Conservation (phyloP, 169 alveolate genomes). For the Cryptosporidium viatorum region DNA sequence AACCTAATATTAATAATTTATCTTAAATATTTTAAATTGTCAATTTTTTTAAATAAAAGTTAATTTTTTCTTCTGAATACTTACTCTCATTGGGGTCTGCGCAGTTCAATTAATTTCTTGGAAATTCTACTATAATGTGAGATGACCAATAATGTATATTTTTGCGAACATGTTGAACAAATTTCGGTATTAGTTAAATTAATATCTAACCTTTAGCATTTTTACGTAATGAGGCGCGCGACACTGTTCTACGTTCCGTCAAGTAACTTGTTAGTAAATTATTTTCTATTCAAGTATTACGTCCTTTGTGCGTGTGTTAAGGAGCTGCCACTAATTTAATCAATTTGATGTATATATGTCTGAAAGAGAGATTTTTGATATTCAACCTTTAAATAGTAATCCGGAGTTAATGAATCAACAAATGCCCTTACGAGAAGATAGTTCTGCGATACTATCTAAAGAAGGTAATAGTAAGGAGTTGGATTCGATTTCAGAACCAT, state of each 20-base stretch:
- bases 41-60: neutral
- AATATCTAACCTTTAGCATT: conserved; percentile 6
- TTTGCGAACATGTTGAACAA: neutral
- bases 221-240: conserved; percentile 63
- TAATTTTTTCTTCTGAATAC: neutral
- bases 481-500: neutral
- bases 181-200: too few relatives aligned
- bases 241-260: conserved; percentile 24
- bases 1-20: neutral
- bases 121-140: neutral
- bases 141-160: neutral
- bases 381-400: neutral
- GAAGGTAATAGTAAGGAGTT: conserved; percentile 1
- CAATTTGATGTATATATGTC: neutral
- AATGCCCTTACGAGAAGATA: neutral
- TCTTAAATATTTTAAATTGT: neutral
- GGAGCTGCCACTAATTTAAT: neutral
- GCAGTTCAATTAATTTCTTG: neutral
- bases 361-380: neutral
- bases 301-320: conserved; percentile 21
- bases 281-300: conserved; percentile 3
- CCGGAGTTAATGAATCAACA: neutral
- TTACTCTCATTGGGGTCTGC: neutral
- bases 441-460: neutral
- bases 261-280: conserved; percentile 54